A percentile compares a stretch with the other conserved stretches of the same genome.
Conservation (phyloP, 2,329 filamentous ascomycete species). For the Dactylellina parvicollis region DNA sequence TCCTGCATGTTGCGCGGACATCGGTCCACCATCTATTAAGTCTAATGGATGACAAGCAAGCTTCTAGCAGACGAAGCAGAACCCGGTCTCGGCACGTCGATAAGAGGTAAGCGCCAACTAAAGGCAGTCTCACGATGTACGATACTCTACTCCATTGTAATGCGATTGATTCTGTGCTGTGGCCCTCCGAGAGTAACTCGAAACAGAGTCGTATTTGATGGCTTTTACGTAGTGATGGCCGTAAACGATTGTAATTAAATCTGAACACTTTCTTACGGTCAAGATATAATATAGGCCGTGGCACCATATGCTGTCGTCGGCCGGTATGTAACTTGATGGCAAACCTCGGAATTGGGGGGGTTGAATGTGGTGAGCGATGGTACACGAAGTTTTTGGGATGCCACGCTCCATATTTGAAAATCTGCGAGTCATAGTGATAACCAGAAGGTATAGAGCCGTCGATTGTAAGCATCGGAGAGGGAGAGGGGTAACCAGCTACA, state of each 20-base stretch:
- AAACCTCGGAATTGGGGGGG: not conserved
- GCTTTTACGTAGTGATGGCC: not conserved
- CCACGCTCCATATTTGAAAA: not conserved
- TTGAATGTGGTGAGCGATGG: not conserved
- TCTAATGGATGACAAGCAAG: not conserved
- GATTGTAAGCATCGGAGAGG: too few species aligned
- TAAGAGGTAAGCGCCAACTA: constrained; percentile 21
- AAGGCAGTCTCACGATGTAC: not conserved
- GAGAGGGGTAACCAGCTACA: too few species aligned
- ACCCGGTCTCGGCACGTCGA: constrained; percentile 19
- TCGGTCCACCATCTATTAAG: constrained; percentile 3
- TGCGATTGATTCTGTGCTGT: constrained; percentile 18
- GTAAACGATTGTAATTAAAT: not conserved
- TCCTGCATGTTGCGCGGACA: constrained; percentile 9
- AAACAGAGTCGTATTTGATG: constrained; percentile 17
- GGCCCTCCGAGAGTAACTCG: constrained; percentile 15
- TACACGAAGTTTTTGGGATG: not conserved
- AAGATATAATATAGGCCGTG: not conserved
- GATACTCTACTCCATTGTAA: not conserved
- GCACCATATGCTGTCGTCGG: not conserved
- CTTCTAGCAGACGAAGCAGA: constrained; percentile 29
- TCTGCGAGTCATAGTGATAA: too few species aligned
- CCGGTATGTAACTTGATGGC: not conserved
- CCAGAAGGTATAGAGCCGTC: too few species aligned
- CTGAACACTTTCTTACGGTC: not conserved